These are phyloP conservation scores for Citrullus amarus DNA, from an alignment of 306 rosid genomes.

Conservation along the genomic window DNA sequence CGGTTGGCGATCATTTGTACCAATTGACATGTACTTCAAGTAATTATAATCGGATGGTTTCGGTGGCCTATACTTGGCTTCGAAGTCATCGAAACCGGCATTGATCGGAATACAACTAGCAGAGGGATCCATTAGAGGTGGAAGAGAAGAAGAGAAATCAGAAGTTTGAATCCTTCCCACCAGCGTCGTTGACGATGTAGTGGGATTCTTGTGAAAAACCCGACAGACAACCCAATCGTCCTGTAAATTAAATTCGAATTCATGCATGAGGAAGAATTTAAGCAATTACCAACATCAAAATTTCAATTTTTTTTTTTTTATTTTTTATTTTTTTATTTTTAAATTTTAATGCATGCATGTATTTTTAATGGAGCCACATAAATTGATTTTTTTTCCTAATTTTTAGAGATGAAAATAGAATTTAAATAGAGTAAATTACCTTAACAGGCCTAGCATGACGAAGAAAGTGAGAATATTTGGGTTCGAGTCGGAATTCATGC, in stretches of 20 bases:
- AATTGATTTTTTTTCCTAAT: too few relatives aligned
- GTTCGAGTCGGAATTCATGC: constrained; percentile 87
- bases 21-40: neutral
- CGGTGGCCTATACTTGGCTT: neutral
- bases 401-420: too few relatives aligned
- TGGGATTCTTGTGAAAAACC: constrained; percentile 64
- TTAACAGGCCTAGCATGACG: constrained; percentile 46
- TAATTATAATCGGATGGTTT: neutral
- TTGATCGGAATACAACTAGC: neutral
- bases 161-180: constrained; percentile 32
- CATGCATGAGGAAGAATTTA: neutral
- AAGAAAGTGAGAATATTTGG: constrained; percentile 29
- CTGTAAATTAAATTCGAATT: constrained; percentile 20
- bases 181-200: constrained; percentile 17
- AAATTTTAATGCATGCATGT: too few relatives aligned
- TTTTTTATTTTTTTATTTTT: too few relatives aligned
- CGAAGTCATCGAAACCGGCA: neutral
- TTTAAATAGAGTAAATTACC: constrained; percentile 3
- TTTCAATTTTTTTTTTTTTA: neutral
- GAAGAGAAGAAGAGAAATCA: constrained; percentile 54
- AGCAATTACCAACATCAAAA: neutral
- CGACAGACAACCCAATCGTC: constrained; percentile 90
- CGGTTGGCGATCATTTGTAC: neutral
- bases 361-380: too few relatives aligned
- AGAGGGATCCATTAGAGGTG: constrained; percentile 59